Evolutionary conservation across 2,329 filamentous ascomycete species (phyloP), one percentile per base, ranked within the genome.

Genomic region (Aquanectria penicillioides): DNA sequence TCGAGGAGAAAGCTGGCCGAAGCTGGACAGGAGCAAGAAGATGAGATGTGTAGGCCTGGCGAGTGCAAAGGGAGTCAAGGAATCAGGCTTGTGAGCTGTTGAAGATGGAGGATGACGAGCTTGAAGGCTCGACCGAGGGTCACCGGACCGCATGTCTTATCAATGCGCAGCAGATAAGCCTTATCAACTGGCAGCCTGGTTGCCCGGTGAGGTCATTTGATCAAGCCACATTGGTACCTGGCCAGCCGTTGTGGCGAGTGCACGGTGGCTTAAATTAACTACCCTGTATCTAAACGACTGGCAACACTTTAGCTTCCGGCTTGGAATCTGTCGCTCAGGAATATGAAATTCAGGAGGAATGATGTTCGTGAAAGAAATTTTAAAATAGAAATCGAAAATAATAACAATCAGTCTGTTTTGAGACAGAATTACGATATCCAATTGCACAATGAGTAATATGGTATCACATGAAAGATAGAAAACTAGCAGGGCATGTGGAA

Each of bases 111-210:
- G 53, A 66, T 57, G 62, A 64, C 55, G 48, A 62, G 55, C 62
- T 64, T 18, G 54, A 59, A 57, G 57, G 28, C 38, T 37, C 31
- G 17, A 57, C 47, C 38, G 49, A 50, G 43, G 60, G 65, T 69
- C 65, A 69, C 61, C 51, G 33, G 65, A 64, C 22, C 52, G 38
- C 36, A 48, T 54, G 44, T 57, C 48, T 58, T 58, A 54, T 54
- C 50, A 54, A 31, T 44, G 26, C 29, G 33, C 25, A 12, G 38
- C 29, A 18, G 9, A 31, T 20, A 20, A 26, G 47, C n/a, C 47
- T 50, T 46, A 46, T 46, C 41, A 43, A 37, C 20, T 49, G 29
- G 44, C 22, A 34, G 31, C 44, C 31, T 36, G 15, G 44, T 22
- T 23, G 43, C 44, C 44, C 31, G 33, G 46, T 37, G 49, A 43